Percentiles rank a stretch among this genome's conserved stretches.
Conservation (phyloP, 805 yeast species). For the Candida quercuum region DNA sequence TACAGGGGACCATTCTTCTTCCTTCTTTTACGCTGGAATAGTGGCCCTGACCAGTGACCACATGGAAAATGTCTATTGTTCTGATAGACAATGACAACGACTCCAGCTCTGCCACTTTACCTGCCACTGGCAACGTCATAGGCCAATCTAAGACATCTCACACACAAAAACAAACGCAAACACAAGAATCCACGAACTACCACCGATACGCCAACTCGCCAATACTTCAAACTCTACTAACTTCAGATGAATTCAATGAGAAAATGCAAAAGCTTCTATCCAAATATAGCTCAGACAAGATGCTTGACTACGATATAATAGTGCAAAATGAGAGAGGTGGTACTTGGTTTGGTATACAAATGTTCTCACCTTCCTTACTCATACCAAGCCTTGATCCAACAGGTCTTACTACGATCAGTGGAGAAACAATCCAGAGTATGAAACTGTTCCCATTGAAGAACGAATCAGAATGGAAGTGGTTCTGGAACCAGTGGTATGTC, state of each 20-base stretch:
- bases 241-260: neutral
- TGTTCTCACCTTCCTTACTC: conserved; percentile 41
- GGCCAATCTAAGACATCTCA: neutral
- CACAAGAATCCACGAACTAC: neutral
- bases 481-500: conserved; percentile 69
- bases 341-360: conserved; percentile 45
- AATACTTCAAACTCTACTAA: neutral
- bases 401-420: conserved; percentile 22
- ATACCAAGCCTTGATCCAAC: conserved; percentile 42
- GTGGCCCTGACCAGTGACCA: too few relatives aligned
- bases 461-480: conserved; percentile 66
- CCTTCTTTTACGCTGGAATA: too few relatives aligned
- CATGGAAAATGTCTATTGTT: neutral
- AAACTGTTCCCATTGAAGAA: conserved; percentile 25
- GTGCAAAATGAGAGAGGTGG: conserved; percentile 54
- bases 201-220: neutral
- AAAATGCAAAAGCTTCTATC: neutral
- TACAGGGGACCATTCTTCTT: too few relatives aligned
- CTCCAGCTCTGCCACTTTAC: too few relatives aligned
- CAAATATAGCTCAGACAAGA: neutral
- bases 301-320: conserved; percentile 31
- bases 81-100: neutral
- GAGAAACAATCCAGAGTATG: conserved; percentile 17
- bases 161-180: neutral
- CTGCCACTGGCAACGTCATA: too few relatives aligned